Evolutionary conservation across 2,329 filamentous ascomycete genomes (phyloP), one percentile per base, ranked within the genome.

Genomic region (Pestalotiopsis sp.): DNA sequence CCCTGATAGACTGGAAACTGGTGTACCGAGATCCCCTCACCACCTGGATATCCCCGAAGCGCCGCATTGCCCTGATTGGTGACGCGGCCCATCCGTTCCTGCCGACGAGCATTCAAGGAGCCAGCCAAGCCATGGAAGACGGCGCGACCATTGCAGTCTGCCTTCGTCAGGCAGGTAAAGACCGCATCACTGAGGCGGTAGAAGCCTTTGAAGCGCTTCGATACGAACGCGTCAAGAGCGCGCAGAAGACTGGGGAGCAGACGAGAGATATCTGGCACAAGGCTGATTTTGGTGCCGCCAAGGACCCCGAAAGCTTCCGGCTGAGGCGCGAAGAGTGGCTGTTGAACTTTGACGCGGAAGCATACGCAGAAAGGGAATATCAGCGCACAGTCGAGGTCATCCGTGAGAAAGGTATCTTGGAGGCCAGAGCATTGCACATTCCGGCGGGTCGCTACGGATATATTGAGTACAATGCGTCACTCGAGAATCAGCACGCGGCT

Each of bases 221-320:
- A 27, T 86, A 83, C 74, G 83, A 83, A 41, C 80, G 85, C 31
- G 83, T 85, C 25, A 80, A 81, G 69, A 78, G 78, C 36, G 82
- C 84, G 14, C 83, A 86, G 77, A 82, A 83, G 70, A 85, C 81
- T 23, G 84, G 84, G 4, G 80, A 83, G 67, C 78, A 79, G 63
- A 83, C 84, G 2, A 77, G 83, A 39, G 83, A 85, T 70, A 82
- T 82, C 75, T 87, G 84, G 85, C 85, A 87, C 75, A 84, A 83
- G 73, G 84, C 84, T 7, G 82, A 85, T 73, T 86, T 83, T 79
- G 78, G 77, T 38, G 80, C 79, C 27, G 82, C 83, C n/a, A 81
- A 80, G 70, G 77, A 84, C 65, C 83, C 83, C 0, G 77, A 81
- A 69, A 79, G 78, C 23, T 78, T 86, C 71, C 80, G 84, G 67